Conservation (phyloP, 2,329 filamentous ascomycete genomes). For the Pseudocercospora musae region DNA sequence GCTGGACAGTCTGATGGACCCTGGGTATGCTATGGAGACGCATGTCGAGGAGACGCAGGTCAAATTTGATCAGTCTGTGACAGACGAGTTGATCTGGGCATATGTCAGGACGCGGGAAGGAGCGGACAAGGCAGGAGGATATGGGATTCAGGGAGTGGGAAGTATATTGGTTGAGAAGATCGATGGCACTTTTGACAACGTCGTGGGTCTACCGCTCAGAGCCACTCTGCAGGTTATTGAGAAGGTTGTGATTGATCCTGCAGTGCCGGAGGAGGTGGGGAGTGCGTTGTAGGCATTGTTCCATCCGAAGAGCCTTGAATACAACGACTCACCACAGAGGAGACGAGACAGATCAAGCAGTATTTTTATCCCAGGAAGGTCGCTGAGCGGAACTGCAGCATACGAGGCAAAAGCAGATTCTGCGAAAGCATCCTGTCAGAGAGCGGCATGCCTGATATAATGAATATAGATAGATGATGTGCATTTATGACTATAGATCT, state of each 20-base stretch:
- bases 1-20: slow-evolving; percentile 72
- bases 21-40: slow-evolving; percentile 78
- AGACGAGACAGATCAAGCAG: too few species aligned
- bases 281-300: slow-evolving; percentile 14
- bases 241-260: slow-evolving; percentile 70
- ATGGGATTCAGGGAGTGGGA: slow-evolving; percentile 86
- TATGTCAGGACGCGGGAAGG: slow-evolving; percentile 86
- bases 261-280: slow-evolving; percentile 57
- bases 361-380: too few species aligned
- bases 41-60: slow-evolving; percentile 89
- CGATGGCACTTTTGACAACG: slow-evolving; percentile 88
- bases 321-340: too few species aligned
- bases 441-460: too few species aligned
- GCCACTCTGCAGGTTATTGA: slow-evolving; percentile 78
- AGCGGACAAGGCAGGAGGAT: slow-evolving; percentile 92
- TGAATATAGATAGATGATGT: background rate
- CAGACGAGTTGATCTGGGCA: slow-evolving; percentile 77
- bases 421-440: background rate
- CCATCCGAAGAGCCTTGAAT: too few species aligned
- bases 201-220: slow-evolving; percentile 82
- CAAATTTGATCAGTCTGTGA: slow-evolving; percentile 68
- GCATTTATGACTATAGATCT: background rate
- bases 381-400: too few species aligned
- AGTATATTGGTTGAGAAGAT: slow-evolving; percentile 84
- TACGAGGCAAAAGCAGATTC: background rate